Conservation (phyloP, 1,284 basidiomycete genomes). For the Cryptococcus sp. region DNA sequence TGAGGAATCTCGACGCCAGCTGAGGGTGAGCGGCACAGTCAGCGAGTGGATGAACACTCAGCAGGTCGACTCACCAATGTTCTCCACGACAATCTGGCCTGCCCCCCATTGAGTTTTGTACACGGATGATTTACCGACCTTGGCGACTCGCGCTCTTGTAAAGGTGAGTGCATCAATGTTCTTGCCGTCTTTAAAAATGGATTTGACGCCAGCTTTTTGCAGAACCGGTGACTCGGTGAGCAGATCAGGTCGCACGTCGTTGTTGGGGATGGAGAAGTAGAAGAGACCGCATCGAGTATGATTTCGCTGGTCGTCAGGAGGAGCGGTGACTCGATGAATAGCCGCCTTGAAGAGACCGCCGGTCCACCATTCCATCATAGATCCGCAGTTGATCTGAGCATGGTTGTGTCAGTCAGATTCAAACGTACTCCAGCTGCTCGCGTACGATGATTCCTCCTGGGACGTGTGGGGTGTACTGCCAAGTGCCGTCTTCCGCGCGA, state of each 20-base stretch:
- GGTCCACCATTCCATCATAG: constrained; percentile 36
- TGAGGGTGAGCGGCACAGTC: neutral
- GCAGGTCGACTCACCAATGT: constrained; percentile 20
- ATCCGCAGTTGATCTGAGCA: constrained; percentile 25
- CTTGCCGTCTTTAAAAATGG: constrained; percentile 22
- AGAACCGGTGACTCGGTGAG: constrained; percentile 43
- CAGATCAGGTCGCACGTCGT: constrained; percentile 37
- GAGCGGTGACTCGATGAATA: constrained; percentile 53
- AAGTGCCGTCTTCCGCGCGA: constrained; percentile 21
- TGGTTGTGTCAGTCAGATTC: neutral
- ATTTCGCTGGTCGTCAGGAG: constrained; percentile 51
- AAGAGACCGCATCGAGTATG: constrained; percentile 50
- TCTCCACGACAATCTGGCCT: constrained; percentile 26
- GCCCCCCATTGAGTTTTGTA: constrained; percentile 27
- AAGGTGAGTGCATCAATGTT: constrained; percentile 23
- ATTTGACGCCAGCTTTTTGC: constrained; percentile 13
- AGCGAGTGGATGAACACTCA: neutral
- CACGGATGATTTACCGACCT: constrained; percentile 31
- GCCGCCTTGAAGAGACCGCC: constrained; percentile 44
- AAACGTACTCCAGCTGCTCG: neutral
- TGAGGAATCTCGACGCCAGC: constrained; percentile 26
- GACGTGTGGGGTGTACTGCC: constrained; percentile 27
- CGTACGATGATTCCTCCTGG: constrained; percentile 30
- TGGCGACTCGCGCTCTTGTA: constrained; percentile 25
- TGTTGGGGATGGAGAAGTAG: constrained; percentile 54